These are phyloP conservation scores for Trifolium pratense DNA, from an alignment of 306 rosid genomes.

Conservation along the genomic window DNA sequence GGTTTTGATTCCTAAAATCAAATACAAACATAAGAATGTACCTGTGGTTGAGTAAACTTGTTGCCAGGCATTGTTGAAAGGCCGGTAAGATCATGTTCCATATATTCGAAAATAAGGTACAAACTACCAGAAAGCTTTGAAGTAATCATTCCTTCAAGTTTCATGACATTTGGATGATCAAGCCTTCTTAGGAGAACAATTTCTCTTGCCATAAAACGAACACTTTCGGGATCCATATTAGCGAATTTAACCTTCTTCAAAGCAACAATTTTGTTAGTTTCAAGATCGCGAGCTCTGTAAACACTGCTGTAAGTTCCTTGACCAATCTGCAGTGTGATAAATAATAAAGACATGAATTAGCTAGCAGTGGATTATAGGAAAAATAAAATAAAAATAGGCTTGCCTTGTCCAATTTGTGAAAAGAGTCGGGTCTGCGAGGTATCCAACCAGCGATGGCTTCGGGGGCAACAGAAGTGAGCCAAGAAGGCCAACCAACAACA, in stretches of 20 bases:
- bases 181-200: constrained; percentile 71
- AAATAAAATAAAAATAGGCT: too few relatives aligned
- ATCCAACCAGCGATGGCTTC: constrained; percentile 90
- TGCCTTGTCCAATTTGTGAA: constrained; percentile 82
- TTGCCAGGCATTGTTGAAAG: constrained; percentile 61
- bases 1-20: too few relatives aligned
- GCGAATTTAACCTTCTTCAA: constrained; percentile 87
- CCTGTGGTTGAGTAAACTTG: constrained; percentile 81
- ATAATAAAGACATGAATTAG: not conserved
- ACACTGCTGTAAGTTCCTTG: constrained; percentile 96
- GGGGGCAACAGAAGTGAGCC: constrained; percentile 81
- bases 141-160: constrained; percentile 86
- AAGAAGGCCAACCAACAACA: constrained; percentile 92
- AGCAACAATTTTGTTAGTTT: constrained; percentile 76
- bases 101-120: constrained; percentile 83
- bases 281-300: constrained; percentile 81
- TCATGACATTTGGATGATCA: constrained; percentile 93
- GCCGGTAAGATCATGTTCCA: constrained; percentile 92
- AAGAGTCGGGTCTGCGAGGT: constrained; percentile 81
- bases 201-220: constrained; percentile 88
- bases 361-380: not conserved
- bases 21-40: constrained; percentile 25
- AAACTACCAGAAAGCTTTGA: constrained; percentile 84
- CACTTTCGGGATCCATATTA: constrained; percentile 87
- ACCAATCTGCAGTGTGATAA: constrained; percentile 62